These are phyloP conservation scores for Phialemonium atrogriseum DNA, from an alignment of 2,329 filamentous ascomycete genomes.

Conservation along the genomic window DNA sequence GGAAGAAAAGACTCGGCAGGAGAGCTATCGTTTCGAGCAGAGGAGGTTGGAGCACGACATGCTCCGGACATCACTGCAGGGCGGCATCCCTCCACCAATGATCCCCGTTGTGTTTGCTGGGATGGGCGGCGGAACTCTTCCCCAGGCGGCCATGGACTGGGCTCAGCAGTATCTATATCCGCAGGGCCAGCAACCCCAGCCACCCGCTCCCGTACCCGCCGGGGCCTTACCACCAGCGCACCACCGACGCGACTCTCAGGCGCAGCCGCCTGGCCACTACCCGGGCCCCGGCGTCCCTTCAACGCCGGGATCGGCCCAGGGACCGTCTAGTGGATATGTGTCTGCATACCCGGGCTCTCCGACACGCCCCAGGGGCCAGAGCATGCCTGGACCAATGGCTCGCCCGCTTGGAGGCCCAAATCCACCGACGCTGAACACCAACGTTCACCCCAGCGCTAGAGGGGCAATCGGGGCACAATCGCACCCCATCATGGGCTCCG, in stretches of 20 bases:
- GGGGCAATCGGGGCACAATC: slow-evolving; percentile 32
- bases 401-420: slow-evolving; percentile 27
- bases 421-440: slow-evolving; percentile 37
- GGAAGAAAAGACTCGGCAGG: slow-evolving; percentile 60
- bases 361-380: slow-evolving; percentile 40
- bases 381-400: slow-evolving; percentile 29
- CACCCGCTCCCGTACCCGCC: slow-evolving; percentile 43
- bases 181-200: slow-evolving; percentile 37
- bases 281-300: slow-evolving; percentile 29
- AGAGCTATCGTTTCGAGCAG: slow-evolving; percentile 61
- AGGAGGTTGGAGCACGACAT: slow-evolving; percentile 66
- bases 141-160: slow-evolving; percentile 57
- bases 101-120: slow-evolving; percentile 68
- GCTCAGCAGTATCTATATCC: slow-evolving; percentile 56
- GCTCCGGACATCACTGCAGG: slow-evolving; percentile 57
- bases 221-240: slow-evolving; percentile 45
- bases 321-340: slow-evolving; percentile 29
- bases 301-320: slow-evolving; percentile 32
- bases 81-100: slow-evolving; percentile 66
- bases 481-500: slow-evolving; percentile 42
- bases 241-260: slow-evolving; percentile 43
- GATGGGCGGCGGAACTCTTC: slow-evolving; percentile 55
- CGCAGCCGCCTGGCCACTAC: slow-evolving; percentile 33
- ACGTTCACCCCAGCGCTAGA: slow-evolving; percentile 26
- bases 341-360: slow-evolving; percentile 39